Conservation (phyloP, 768 basidiomycete species). For the Gymnopilus junonius region DNA sequence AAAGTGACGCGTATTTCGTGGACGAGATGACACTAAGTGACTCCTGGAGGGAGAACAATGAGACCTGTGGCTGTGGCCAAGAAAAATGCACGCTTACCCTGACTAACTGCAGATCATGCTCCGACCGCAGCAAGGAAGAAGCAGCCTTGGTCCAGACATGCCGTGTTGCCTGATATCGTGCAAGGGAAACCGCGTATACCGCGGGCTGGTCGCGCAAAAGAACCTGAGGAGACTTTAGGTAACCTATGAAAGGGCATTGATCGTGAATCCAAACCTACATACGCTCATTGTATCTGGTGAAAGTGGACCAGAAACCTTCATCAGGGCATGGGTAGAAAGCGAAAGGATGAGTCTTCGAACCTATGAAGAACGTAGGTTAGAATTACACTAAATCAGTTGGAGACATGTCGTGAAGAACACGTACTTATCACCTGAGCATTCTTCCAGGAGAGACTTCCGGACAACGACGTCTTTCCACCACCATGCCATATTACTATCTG, state of each 20-base stretch:
- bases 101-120: conserved; percentile 34
- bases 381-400: background rate
- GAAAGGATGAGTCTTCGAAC: conserved; percentile 55
- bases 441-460: conserved; percentile 58
- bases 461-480: conserved; percentile 66
- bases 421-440: conserved; percentile 56
- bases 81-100: conserved; percentile 22
- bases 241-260: background rate
- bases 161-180: conserved; percentile 32
- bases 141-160: conserved; percentile 43
- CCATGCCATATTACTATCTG: conserved; percentile 26
- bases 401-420: conserved; percentile 5
- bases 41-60: background rate
- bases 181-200: conserved; percentile 37
- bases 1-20: conserved; percentile 28
- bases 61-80: background rate
- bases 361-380: conserved; percentile 27
- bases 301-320: conserved; percentile 29
- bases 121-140: conserved; percentile 34
- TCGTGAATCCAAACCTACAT: conserved; percentile 23
- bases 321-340: conserved; percentile 54
- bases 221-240: conserved; percentile 18
- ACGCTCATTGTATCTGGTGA: conserved; percentile 23
- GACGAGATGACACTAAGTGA: background rate
- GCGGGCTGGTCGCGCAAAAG: conserved; percentile 36